phyloP scores from a whole-genome alignment of 345 rosid species.

The Syzygium jambos region DNA sequence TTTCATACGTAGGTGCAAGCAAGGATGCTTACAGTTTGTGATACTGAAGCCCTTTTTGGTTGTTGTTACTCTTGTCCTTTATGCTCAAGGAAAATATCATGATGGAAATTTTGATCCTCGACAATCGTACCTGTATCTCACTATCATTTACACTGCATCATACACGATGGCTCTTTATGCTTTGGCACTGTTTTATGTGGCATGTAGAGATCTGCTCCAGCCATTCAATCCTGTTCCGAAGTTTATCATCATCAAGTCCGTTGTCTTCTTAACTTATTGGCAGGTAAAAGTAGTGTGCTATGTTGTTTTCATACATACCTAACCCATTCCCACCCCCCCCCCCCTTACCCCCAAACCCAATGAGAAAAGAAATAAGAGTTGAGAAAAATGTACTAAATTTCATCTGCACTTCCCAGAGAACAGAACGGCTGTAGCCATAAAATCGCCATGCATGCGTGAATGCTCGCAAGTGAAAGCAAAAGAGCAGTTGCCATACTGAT shows the following conservation, averaged over 20 bases:
- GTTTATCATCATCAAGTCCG: constrained; percentile 90
- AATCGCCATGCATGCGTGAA: not conserved
- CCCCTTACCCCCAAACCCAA: not conserved
- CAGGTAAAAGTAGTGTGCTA: constrained; percentile 38
- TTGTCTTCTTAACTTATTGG: constrained; percentile 96
- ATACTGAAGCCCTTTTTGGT: constrained; percentile 90
- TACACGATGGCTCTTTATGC: constrained; percentile 88
- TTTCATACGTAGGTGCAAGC: constrained; percentile 95
- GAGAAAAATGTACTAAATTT: not conserved
- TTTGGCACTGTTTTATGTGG: constrained; percentile 79
- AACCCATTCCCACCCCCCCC: not conserved
- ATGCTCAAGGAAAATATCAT: constrained; percentile 88
- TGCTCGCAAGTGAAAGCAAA: not conserved
- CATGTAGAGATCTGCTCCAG: constrained; percentile 95
- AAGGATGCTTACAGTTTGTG: constrained; percentile 97
- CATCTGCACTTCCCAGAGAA: not conserved
- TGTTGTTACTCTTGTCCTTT: constrained; percentile 79
- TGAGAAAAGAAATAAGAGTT: not conserved
- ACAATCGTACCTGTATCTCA: constrained; percentile 85
- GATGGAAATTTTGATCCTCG: constrained; percentile 94
- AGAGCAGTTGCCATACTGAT: not conserved
- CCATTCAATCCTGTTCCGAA: constrained; percentile 99
- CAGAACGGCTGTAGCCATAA: not conserved
- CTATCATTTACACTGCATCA: constrained; percentile 85
- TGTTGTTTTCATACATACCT: not conserved